Base-by-base conservation (phyloP, 306 rosid species). In the Cucurbita maxima region DNA sequence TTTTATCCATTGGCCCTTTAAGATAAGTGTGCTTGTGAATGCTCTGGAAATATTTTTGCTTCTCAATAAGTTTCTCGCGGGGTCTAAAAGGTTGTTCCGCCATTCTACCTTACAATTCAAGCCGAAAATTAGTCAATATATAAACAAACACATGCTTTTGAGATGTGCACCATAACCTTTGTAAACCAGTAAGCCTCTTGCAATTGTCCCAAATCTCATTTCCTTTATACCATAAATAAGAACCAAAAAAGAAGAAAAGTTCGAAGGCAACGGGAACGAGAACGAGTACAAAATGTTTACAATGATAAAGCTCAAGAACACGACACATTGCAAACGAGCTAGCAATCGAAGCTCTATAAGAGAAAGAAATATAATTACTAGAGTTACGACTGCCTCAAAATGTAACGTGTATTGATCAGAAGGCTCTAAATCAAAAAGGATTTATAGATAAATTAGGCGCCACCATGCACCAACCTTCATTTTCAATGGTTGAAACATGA, bases 31-130 rank as follows among this genome's bases (percentile, higher is more conserved):
- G 76, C 40, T 66, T 94, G 51, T 64, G 92, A 73, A 87, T 48
- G 75, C 8, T 81, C 76, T 89, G 97, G 77, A 56, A 92, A 82
- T 18, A 37, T 73, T 71, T 92, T 81, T 92, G 97, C 83, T 67
- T 84, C 88, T 87, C 90, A 47, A 81, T 0, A 37, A 92, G 79
- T 78, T 87, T 79, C 86, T 89, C 96, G 8, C 92, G 85, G 19
- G 96, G 94, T 76, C 94, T 85, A 62, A 92, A 92, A 8, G 97
- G 97, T 25, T 86, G 76, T 80, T 84, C 97, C 2, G 88, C 15
- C 97, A 89, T 92, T 76, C 94, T 89, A 76, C 75, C 64, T 10
- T 51, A 73, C 30, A 3, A 20, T 59, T 36, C 30, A 72, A 50
- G 54, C 18, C 13, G 14, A 38, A 51, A 64, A 43, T 64, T 5